These are phyloP conservation scores for Maudiozyma humilis DNA, from an alignment of 1,139 yeast species.

Conservation along the genomic window DNA sequence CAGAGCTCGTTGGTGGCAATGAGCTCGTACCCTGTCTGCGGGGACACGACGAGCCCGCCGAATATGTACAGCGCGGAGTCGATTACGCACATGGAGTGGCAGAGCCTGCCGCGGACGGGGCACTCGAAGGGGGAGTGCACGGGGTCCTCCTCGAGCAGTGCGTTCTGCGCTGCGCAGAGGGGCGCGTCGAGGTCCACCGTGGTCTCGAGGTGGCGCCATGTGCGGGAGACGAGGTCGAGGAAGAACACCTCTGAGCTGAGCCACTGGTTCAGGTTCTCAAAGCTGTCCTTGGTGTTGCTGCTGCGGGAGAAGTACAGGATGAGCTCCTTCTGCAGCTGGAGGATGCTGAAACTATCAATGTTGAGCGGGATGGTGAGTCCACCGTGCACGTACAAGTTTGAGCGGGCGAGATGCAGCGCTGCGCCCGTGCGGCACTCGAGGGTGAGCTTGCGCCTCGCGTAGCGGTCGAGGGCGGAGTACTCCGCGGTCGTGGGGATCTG, in stretches of 20 bases:
- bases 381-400: slow-evolving; percentile 58
- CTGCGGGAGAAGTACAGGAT: slow-evolving; percentile 24
- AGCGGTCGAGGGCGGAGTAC: slow-evolving; percentile 14
- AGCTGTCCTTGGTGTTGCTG: slow-evolving; percentile 17
- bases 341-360: slow-evolving; percentile 34
- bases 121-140: slow-evolving; percentile 1
- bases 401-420: slow-evolving; percentile 48
- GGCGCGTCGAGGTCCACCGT: slow-evolving; percentile 5
- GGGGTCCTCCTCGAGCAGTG: neutral
- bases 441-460: slow-evolving; percentile 19
- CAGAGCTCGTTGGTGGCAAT: slow-evolving; percentile 58
- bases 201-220: slow-evolving; percentile 43
- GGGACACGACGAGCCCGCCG: slow-evolving; percentile 47
- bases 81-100: slow-evolving; percentile 48
- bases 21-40: slow-evolving; percentile 32
- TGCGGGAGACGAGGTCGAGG: slow-evolving; percentile 48
- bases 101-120: slow-evolving; percentile 44
- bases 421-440: slow-evolving; percentile 62
- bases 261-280: slow-evolving; percentile 34
- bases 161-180: neutral
- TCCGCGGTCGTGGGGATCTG: slow-evolving; percentile 6
- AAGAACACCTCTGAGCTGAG: slow-evolving; percentile 52
- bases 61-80: slow-evolving; percentile 47
- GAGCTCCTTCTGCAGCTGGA: slow-evolving; percentile 28
- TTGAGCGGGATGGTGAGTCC: slow-evolving; percentile 58